A percentile compares a stretch with the other conserved stretches of the same genome.
Evolutionary conservation across 1,284 basidiomycete species (phyloP).

Genomic region (Sporisorium reilianum): DNA sequence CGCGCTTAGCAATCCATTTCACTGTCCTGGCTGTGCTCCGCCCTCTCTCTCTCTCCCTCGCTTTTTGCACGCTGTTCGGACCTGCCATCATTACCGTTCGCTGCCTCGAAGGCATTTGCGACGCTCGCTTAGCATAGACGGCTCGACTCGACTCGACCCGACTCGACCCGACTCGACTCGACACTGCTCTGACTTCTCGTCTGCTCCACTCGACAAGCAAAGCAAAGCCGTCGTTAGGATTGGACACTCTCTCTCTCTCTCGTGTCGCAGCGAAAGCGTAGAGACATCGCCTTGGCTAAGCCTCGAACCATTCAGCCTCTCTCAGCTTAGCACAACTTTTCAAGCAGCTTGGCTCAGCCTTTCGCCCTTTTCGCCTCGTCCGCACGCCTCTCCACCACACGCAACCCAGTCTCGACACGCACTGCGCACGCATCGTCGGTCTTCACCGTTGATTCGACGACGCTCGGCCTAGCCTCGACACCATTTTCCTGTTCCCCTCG

Average conservation of each 20-base stretch:
- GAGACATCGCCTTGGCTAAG: constrained; percentile 7
- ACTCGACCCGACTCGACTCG: no score
- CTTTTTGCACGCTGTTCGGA: not conserved
- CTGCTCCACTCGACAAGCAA: no score
- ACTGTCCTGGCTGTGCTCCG: not conserved
- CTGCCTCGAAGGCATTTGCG: not conserved
- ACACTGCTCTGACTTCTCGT: no score
- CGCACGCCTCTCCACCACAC: not conserved
- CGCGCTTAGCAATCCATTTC: constrained; percentile 4
- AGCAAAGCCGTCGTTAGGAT: no score
- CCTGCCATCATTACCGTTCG: not conserved
- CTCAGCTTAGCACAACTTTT: constrained; percentile 1
- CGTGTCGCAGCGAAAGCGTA: not conserved
- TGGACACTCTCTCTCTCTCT: no score
- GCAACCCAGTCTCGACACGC: not conserved
- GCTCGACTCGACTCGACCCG: no score
- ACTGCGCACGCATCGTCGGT: not conserved
- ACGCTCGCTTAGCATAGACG: constrained; percentile 32
- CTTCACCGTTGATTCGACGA: not conserved
- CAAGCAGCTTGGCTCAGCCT: constrained; percentile 1
- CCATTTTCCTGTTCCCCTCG: not conserved
- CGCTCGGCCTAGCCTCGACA: not conserved
- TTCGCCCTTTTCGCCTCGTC: not conserved
- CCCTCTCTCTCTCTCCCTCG: not conserved
- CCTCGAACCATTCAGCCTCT: not conserved